Evolutionary conservation across 495 filamentous ascomycete species (phyloP), one percentile per base, ranked within the genome.

Genomic region (Trichoderma orchidacearum): DNA sequence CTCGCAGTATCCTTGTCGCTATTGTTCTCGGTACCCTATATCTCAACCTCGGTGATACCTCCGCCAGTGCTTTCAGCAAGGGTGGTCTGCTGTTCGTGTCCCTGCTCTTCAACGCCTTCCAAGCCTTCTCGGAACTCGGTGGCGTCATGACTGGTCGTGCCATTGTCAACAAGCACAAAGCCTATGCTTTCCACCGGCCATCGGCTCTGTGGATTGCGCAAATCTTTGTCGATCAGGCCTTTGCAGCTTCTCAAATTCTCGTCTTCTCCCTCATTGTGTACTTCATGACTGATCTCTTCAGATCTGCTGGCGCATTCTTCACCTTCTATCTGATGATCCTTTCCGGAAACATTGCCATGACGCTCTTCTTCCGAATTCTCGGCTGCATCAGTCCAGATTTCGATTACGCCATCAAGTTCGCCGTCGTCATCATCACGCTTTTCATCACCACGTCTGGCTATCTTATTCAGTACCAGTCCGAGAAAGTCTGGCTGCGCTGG

Each of bases 331-430:
- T 92, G 53, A 66, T 90, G 53, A 82, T 90, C 38, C 68, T 89
- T 4, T 77, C 75, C 2, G 84, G 81, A 3, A 90, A 90, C 59
- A 71, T 88, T 35, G 79, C 81, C 3, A 89, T 90, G 85, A 88
- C 87, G 0, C 74, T 90, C 6, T 85, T 87, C 63, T 90, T 90
- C 78, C 72, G 87, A 58, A 87, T 85, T 0, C 79, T 90, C 12
- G 87, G 83, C 18, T 90, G 86, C 62, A 55, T 93, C 12, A 86
- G 85, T 56, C 86, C 89, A 0, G 86, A 89, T 59, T 93, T 93
- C 58, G 88, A 93, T 62, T 89, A 86, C 51, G 88, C 88, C 8
- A 86, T 90, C 63, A 89, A 87, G 66, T 86, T 89, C 62, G 89
- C 85, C 2, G 80, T 83, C 6, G 74, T 86, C 1, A 80, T 86